Base-by-base conservation (phyloP, 2,329 filamentous ascomycete genomes). In the Cadophora gregata region DNA sequence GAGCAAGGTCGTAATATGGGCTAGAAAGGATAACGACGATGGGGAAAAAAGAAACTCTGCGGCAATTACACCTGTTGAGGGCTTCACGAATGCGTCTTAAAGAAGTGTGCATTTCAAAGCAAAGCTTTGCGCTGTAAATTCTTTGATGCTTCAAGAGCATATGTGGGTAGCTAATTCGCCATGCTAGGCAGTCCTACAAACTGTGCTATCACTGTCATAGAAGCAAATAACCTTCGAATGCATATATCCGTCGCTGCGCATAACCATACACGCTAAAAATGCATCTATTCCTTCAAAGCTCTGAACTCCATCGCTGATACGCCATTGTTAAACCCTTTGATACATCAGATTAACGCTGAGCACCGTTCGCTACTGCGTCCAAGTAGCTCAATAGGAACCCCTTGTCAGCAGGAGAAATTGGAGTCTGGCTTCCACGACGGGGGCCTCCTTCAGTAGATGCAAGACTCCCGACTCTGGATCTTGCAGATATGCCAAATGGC, bases 331-430 rank as follows among this genome's bases (percentile, higher is more conserved):
- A 58, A 7, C 19, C 33, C 50, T 45, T 63, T 27, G 10, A 53
- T 62, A 47, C 38, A 62, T 60, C 31, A 27, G 48, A 53, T 59
- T 25, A 58, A 29, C 59, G 50, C 50, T 66, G 50, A 29, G 55
- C 60, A 33, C 69, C 69, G 51, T 71, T 77, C 47, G 75, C 71
- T 56, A 77, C 70, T 65, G 82, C 82, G 70, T 92, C 87, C 73
- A 96, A 80, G 75, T 93, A 96, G 10, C 86, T 90, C 61, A 96
- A 82, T 75, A 96, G 80, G 73, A 96, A 96, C 19, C 84, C 89
- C 75, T 91, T 90, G 72, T 96, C 89, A 0, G 87, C 90, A 0
- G 91, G 86, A 4, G 89, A 90, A 53, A 88, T 87, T 14, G 85
- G 81, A 36, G 83, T 82, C 74, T 85, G 81, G 68, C 82, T 85